Conservation (phyloP, 2,329 filamentous ascomycete genomes). For the Fusarium staphyleae region DNA sequence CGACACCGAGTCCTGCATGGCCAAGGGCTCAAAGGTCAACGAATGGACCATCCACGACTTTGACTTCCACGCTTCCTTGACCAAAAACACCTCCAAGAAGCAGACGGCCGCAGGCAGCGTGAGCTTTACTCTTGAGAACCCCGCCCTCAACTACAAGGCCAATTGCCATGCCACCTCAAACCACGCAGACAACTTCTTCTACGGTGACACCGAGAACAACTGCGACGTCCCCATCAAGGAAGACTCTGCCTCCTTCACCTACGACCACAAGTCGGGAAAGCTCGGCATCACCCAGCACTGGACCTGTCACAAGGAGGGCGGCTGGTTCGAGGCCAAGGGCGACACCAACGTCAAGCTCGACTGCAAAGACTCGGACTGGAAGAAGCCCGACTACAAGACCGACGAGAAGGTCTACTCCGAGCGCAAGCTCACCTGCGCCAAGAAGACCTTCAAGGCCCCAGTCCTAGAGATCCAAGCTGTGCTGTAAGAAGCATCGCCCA, state of each 20-base stretch:
- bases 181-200: constrained; percentile 57
- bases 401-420: constrained; percentile 42
- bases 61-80: constrained; percentile 55
- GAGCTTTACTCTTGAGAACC: constrained; percentile 58
- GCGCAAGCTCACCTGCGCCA: constrained; percentile 40
- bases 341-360: constrained; percentile 35
- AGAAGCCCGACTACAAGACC: constrained; percentile 44
- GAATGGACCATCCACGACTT: constrained; percentile 55
- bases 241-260: constrained; percentile 52
- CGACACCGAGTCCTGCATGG: constrained; percentile 35
- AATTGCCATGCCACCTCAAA: constrained; percentile 52
- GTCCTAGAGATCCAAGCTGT: constrained; percentile 42
- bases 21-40: constrained; percentile 31
- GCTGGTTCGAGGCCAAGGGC: constrained; percentile 43
- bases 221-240: constrained; percentile 48
- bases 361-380: constrained; percentile 40
- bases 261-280: constrained; percentile 46
- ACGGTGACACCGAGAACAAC: constrained; percentile 53
- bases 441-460: constrained; percentile 36
- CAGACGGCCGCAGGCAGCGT: constrained; percentile 56
- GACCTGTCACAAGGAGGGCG: constrained; percentile 53
- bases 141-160: constrained; percentile 49
- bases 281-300: constrained; percentile 58
- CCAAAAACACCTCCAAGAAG: constrained; percentile 58
- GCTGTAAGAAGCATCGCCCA: constrained; percentile 22